Conservation (phyloP, 2,329 filamentous ascomycete genomes). For the Aspergillus vadensis region DNA sequence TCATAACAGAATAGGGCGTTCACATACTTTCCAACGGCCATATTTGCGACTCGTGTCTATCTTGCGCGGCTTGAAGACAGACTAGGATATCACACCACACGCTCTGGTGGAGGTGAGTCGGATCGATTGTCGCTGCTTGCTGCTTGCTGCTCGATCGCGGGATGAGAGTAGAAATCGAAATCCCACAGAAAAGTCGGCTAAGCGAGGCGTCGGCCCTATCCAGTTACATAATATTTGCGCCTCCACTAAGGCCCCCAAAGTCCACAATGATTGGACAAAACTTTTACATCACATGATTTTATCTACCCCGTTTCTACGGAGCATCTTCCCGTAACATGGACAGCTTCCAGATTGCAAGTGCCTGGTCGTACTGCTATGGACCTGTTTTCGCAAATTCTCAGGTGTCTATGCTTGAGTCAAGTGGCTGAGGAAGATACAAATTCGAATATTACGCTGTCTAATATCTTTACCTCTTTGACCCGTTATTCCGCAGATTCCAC, state of each 20-base stretch:
- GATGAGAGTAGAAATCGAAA: conserved; percentile 41
- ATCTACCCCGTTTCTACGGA: too few species aligned
- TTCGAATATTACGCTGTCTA: too few species aligned
- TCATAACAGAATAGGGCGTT: conserved; percentile 12
- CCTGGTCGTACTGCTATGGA: too few species aligned
- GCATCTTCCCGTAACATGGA: too few species aligned
- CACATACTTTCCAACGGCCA: conserved; percentile 80
- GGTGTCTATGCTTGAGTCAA: too few species aligned
- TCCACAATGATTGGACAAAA: conserved; percentile 11
- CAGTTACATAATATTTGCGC: conserved; percentile 33
- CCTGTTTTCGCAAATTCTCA: too few species aligned
- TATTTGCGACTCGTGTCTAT: conserved; percentile 63
- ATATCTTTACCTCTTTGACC: too few species aligned
- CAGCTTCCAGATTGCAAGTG: too few species aligned
- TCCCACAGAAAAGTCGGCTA: conserved; percentile 51
- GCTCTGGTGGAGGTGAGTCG: conserved; percentile 41
- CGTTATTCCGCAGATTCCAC: too few species aligned
- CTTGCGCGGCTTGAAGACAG: conserved; percentile 45
- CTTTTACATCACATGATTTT: not conserved
- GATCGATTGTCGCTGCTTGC: conserved; percentile 36
- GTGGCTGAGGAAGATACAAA: too few species aligned
- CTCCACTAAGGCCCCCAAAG: conserved; percentile 16
- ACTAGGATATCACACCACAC: conserved; percentile 45
- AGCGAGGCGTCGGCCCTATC: conserved; percentile 45
- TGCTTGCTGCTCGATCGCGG: conserved; percentile 36